These are phyloP conservation scores for Macrolepiota fuliginosa DNA, from an alignment of 768 basidiomycete species.

Conservation along the genomic window DNA sequence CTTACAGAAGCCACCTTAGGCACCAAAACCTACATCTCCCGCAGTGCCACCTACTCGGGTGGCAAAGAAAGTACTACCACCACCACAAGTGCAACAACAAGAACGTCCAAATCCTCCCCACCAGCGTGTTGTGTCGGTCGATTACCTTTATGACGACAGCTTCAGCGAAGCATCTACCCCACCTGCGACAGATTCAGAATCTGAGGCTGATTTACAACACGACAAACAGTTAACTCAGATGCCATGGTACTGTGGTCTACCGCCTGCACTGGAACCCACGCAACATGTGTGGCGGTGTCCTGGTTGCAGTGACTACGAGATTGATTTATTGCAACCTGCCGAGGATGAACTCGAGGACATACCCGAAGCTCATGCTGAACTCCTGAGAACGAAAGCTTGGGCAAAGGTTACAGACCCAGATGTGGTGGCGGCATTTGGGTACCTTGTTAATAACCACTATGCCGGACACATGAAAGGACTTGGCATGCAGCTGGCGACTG, in stretches of 20 bases:
- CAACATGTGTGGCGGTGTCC: slow-evolving; percentile 52
- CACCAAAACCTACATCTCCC: not conserved
- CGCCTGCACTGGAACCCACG: slow-evolving; percentile 39
- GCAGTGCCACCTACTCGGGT: not conserved
- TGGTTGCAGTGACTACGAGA: slow-evolving; percentile 35
- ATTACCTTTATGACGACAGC: slow-evolving; percentile 49
- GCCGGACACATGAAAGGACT: not conserved
- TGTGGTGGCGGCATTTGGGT: slow-evolving; percentile 3
- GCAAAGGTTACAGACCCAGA: slow-evolving; percentile 27
- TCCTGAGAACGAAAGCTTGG: slow-evolving; percentile 34
- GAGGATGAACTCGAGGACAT: slow-evolving; percentile 29
- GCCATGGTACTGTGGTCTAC: slow-evolving; percentile 31
- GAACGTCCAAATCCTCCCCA: not conserved
- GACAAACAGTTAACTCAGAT: slow-evolving; percentile 23
- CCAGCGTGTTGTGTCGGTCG: not conserved
- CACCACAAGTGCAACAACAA: not conserved
- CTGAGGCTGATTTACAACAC: slow-evolving; percentile 20
- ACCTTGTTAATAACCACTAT: slow-evolving; percentile 10
- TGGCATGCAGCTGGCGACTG: not conserved
- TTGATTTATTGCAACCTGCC: slow-evolving; percentile 44
- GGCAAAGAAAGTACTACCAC: not conserved
- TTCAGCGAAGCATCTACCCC: slow-evolving; percentile 53
- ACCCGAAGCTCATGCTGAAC: slow-evolving; percentile 15
- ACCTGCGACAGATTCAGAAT: slow-evolving; percentile 37
- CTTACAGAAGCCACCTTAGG: not conserved